phyloP scores from a whole-genome alignment of 139 green algal genomes.

The Auxenochlorella pyrenoidosa region DNA sequence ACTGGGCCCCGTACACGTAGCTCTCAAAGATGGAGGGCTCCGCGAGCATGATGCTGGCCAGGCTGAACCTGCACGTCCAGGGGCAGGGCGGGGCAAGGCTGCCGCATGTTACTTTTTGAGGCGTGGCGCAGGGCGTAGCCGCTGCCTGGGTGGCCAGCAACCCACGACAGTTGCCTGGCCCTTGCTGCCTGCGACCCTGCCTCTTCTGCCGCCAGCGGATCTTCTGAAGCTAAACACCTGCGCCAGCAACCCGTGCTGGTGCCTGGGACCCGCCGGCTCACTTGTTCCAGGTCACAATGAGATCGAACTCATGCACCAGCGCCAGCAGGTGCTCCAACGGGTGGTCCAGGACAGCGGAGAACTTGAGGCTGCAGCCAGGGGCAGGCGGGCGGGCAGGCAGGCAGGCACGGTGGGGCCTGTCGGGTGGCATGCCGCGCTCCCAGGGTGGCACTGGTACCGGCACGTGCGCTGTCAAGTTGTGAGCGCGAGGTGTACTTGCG shows the following conservation, averaged over 20 bases:
- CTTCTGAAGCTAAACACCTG: no score
- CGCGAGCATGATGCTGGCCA: constrained; percentile 36
- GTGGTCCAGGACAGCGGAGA: constrained; percentile 19
- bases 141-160: no score
- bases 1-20: constrained; percentile 45
- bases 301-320: constrained; percentile 45
- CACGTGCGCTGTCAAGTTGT: no score
- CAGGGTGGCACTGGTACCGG: no score
- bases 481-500: no score
- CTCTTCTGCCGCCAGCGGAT: not conserved
- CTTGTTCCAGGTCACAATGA: constrained; percentile 49
- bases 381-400: no score
- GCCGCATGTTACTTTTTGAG: no score
- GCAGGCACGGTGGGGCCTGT: no score
- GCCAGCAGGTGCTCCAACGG: constrained; percentile 40
- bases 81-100: no score
- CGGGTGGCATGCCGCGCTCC: no score
- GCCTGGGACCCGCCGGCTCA: not conserved
- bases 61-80: constrained; percentile 16
- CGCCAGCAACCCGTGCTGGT: no score
- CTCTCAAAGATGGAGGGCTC: constrained; percentile 34
- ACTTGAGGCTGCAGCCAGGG: constrained; percentile 35
- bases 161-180: not conserved
- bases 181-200: not conserved
- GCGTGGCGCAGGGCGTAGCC: no score